Percentiles rank a stretch among this genome's conserved stretches.
These are phyloP conservation scores for Hypomontagnella submonticulosa DNA, from an alignment of 495 filamentous ascomycete genomes.

Conservation along the genomic window DNA sequence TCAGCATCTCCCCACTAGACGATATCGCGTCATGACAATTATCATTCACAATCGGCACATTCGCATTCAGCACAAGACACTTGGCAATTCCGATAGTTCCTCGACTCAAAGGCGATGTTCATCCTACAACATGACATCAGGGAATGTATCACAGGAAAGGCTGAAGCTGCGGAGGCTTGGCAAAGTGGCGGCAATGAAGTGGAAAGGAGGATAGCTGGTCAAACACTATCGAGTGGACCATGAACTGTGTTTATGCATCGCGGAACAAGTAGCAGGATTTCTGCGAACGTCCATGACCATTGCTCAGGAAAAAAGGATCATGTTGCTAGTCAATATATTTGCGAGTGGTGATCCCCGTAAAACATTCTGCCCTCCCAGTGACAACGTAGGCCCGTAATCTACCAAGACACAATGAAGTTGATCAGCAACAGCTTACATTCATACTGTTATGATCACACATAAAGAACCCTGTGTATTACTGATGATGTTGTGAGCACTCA, in stretches of 20 bases:
- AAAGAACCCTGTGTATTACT: too few species aligned
- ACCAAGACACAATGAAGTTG: too few species aligned
- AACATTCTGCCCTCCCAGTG: not conserved
- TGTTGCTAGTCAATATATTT: slow-evolving; percentile 40
- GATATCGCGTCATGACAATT: slow-evolving; percentile 48
- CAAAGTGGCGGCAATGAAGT: slow-evolving; percentile 38
- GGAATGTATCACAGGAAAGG: slow-evolving; percentile 11
- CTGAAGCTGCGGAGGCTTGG: slow-evolving; percentile 31
- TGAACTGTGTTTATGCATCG: slow-evolving; percentile 43
- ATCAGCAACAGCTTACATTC: too few species aligned
- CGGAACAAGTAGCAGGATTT: slow-evolving; percentile 19
- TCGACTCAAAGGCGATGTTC: slow-evolving; percentile 6
- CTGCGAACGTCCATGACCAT: slow-evolving; percentile 35
- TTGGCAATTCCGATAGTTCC: slow-evolving; percentile 16
- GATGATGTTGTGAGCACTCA: too few species aligned
- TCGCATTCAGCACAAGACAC: slow-evolving; percentile 32
- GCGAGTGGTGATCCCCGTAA: slow-evolving; percentile 24
- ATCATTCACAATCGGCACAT: slow-evolving; percentile 33
- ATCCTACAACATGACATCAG: slow-evolving; percentile 3
- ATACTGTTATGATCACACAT: too few species aligned
- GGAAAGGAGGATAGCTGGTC: slow-evolving; percentile 48
- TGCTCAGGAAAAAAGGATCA: slow-evolving; percentile 38
- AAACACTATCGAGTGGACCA: slow-evolving; percentile 49
- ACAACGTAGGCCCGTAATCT: too few species aligned
- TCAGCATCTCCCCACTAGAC: slow-evolving; percentile 60